Evolutionary conservation across 345 rosid genomes (phyloP).

Genomic region (Corchorus olitorius): DNA sequence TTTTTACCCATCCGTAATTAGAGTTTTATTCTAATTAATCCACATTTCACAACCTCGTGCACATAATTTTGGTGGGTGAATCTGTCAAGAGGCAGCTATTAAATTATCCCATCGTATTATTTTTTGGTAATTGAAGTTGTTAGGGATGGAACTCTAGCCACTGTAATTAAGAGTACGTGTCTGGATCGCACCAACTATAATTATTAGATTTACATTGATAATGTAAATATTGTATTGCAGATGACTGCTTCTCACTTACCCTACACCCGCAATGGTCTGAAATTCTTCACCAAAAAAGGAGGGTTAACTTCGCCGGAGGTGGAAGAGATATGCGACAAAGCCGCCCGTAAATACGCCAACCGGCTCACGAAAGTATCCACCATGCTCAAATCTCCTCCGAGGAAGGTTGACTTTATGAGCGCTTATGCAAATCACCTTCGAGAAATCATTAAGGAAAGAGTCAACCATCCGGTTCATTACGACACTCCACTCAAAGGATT

Average conservation of each 20-base stretch:
- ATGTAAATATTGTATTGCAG: neutral
- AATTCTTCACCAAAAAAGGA: constrained; percentile 88
- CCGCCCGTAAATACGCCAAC: constrained; percentile 72
- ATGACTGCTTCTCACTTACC: constrained; percentile 94
- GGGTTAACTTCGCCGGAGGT: constrained; percentile 82
- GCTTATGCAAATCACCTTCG: constrained; percentile 69
- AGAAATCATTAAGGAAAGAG: constrained; percentile 68
- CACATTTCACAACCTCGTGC: no score
- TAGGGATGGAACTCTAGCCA: no score
- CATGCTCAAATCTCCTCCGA: constrained; percentile 39
- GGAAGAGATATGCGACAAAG: constrained; percentile 77
- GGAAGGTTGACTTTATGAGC: constrained; percentile 76
- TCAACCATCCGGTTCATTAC: constrained; percentile 78
- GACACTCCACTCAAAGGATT: constrained; percentile 82
- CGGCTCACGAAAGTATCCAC: constrained; percentile 69
- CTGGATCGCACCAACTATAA: no score
- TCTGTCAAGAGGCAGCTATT: no score
- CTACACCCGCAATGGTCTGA: constrained; percentile 84
- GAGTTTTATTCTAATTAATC: no score
- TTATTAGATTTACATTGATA: no score
- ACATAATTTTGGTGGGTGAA: no score
- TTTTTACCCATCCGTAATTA: no score
- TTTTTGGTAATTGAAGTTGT: no score
- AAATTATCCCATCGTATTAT: no score
- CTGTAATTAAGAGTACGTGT: no score